These are phyloP conservation scores for Bruguiera parviflora DNA, from an alignment of 345 rosid genomes.

Conservation along the genomic window DNA sequence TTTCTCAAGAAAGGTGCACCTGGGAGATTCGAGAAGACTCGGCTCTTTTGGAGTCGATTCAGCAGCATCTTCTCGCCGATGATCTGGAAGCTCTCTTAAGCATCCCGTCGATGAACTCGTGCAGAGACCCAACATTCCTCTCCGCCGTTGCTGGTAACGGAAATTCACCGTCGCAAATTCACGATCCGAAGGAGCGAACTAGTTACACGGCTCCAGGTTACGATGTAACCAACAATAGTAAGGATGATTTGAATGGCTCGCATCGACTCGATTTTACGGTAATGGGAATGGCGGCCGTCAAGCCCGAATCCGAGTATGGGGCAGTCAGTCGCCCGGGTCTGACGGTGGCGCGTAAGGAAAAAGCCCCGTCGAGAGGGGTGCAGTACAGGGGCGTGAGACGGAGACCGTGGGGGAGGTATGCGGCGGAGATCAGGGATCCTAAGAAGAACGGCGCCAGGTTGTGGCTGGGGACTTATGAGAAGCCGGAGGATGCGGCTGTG, in stretches of 20 bases:
- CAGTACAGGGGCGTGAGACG: not conserved
- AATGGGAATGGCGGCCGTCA: no score
- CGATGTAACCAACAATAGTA: no score
- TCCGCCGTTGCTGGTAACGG: no score
- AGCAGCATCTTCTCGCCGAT: constrained; percentile 1
- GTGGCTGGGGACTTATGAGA: constrained; percentile 24
- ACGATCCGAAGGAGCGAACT: no score
- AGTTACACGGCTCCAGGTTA: no score
- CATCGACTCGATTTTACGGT: not conserved
- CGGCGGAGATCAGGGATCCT: constrained; percentile 1
- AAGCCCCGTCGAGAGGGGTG: not conserved
- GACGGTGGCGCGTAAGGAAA: not conserved
- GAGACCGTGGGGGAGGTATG: constrained; percentile 2
- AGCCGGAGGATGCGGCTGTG: constrained; percentile 38
- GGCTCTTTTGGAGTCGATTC: constrained; percentile 2
- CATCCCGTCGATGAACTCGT: not conserved
- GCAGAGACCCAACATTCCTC: not conserved
- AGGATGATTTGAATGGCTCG: no score
- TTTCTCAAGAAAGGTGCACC: not conserved
- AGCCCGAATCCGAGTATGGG: not conserved
- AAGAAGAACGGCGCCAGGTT: constrained; percentile 17
- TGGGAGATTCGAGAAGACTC: not conserved
- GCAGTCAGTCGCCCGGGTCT: not conserved
- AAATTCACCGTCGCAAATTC: no score
- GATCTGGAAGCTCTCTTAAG: not conserved